Percentiles rank a stretch among this genome's conserved stretches.
Evolutionary conservation across 768 basidiomycete species (phyloP).

Genomic region (Exsudoporus frostii): DNA sequence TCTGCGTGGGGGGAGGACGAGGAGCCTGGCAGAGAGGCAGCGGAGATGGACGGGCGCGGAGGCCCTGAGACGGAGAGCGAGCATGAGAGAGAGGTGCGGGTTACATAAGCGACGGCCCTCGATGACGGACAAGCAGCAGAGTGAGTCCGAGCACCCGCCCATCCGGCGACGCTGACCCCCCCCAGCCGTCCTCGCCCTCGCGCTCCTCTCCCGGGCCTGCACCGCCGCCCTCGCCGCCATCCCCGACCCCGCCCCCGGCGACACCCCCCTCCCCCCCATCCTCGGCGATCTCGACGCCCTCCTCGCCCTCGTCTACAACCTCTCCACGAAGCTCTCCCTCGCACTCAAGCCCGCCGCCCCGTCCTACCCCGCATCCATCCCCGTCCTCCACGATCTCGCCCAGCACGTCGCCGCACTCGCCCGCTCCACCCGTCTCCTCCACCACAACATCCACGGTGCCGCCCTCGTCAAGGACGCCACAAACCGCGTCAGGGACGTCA

Average conservation of each 20-base stretch:
- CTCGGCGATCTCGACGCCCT: conserved; percentile 56
- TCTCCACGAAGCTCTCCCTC: conserved; percentile 60
- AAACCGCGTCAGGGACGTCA: conserved; percentile 38
- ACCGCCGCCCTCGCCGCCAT: conserved; percentile 6
- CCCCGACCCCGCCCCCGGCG: background rate
- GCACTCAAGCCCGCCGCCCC: conserved; percentile 57
- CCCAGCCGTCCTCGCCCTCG: conserved; percentile 14
- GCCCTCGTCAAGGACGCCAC: conserved; percentile 45
- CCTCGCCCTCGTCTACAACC: conserved; percentile 52
- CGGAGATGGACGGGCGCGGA: background rate
- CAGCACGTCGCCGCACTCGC: conserved; percentile 47
- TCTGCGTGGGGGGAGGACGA: conserved; percentile 2
- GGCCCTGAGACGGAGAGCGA: background rate
- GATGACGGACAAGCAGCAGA: conserved; percentile 33
- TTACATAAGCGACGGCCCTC: conserved; percentile 16
- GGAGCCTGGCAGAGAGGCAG: background rate
- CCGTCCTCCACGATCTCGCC: conserved; percentile 53
- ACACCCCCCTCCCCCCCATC: conserved; percentile 36
- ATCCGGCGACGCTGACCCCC: background rate
- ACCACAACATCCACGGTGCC: conserved; percentile 39
- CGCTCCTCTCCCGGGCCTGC: conserved; percentile 17
- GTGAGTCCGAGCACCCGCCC: no score
- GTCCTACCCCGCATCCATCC: conserved; percentile 47
- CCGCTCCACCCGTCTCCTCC: conserved; percentile 48
- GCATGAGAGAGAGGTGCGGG: background rate